Conservation (phyloP, 1,284 basidiomycete genomes). For the Rhodotorula mucilaginosa region DNA sequence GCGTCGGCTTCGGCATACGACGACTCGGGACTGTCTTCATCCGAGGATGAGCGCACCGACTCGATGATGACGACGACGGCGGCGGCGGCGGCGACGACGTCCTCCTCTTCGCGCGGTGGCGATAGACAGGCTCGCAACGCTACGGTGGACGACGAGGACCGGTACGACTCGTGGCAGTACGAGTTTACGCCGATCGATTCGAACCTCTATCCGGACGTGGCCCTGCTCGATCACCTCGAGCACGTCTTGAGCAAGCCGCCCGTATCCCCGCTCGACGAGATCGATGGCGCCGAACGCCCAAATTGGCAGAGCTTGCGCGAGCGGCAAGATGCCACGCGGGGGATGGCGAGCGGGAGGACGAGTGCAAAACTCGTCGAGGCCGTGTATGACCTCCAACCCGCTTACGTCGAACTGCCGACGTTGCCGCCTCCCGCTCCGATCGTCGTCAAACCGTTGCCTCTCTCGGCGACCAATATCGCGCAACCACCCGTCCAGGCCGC, state of each 20-base stretch:
- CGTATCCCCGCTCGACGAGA: not conserved
- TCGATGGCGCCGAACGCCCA: not conserved
- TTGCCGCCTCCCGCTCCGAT: slow-evolving; percentile 28
- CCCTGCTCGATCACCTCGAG: slow-evolving; percentile 1
- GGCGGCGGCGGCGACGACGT: not conserved
- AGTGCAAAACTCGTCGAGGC: slow-evolving; percentile 6
- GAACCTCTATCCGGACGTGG: slow-evolving; percentile 18
- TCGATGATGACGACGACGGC: too few relatives aligned
- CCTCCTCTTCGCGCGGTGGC: not conserved
- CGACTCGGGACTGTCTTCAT: not conserved
- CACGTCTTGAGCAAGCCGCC: not conserved
- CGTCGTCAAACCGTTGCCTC: slow-evolving; percentile 31
- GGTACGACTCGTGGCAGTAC: slow-evolving; percentile 45
- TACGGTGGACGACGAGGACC: slow-evolving; percentile 26
- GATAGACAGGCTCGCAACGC: not conserved
- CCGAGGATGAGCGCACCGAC: not conserved
- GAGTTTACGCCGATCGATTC: slow-evolving; percentile 43
- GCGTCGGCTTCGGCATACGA: slow-evolving; percentile 4
- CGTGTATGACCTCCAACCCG: slow-evolving; percentile 25
- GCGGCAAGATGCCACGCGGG: not conserved
- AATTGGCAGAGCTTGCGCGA: not conserved
- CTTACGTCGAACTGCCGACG: slow-evolving; percentile 22
- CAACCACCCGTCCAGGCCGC: slow-evolving; percentile 28
- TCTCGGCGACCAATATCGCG: slow-evolving; percentile 19
- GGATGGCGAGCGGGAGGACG: not conserved